Evolutionary conservation across 345 rosid genomes (phyloP), one percentile per base, ranked within the genome.

Genomic region (Citrus trifoliata): DNA sequence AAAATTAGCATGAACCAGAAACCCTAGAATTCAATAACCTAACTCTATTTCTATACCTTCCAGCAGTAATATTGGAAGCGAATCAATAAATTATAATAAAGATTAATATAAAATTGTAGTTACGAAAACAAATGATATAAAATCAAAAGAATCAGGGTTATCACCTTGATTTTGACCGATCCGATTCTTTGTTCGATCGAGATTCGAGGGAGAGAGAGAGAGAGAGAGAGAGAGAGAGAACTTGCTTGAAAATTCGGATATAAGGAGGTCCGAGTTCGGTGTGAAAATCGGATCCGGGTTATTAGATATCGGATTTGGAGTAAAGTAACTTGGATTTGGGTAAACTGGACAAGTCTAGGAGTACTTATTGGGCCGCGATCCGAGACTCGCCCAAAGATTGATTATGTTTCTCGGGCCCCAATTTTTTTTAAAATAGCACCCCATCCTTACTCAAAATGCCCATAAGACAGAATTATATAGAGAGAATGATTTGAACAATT

Each of bases 231-330:
- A 16, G 18, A 8, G 24, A 6, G 6, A 40, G 0, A 1, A 2
- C 2, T 2, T 0, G 22, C 0, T 16, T 5, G 13, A 2, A 37
- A 53, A 14, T 48, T 64, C 53, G 32, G 64, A 33, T 64, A 35
- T 67, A 75, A 30, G 42, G n/a, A 7, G 21, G 24, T 18, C 79
- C 35, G 35, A 42, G 64, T 65, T 51, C 71, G 78, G 64, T 65
- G 71, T 14, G 12, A 2, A n/a, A 2, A 46, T 27, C 40, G 69
- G 19, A 24, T 30, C 25, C 74, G 7, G 37, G 24, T 18, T 48
- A 7, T 6, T 4, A 13, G 55, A 9, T 7, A 1, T 1, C 7
- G 37, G 77, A 4, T 1, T 48, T 21, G 3, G 71, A n/a, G 19
- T 9, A 14, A 37, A 4, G 6, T 32, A 51, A 6, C 35, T 33